phyloP scores from a whole-genome alignment of 139 green algal genomes.

The Tetradesmus obliquus region DNA sequence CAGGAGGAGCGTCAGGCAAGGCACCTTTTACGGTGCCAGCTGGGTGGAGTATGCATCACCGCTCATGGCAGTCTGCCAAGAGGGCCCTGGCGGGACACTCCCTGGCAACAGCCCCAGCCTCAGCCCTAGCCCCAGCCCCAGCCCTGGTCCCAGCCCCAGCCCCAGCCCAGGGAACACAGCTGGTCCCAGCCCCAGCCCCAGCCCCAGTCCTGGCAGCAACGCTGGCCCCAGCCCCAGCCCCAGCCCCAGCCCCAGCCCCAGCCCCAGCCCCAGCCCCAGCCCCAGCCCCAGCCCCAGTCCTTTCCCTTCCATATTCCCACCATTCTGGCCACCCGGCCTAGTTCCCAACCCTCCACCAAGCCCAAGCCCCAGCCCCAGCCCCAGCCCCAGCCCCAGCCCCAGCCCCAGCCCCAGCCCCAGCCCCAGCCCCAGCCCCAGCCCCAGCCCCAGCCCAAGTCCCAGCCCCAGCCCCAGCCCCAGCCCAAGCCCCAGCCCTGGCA shows the following conservation, averaged over 20 bases:
- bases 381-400: background rate
- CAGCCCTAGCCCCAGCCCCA: background rate
- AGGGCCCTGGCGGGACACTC: no score
- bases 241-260: background rate
- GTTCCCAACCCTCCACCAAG: no score
- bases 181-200: background rate
- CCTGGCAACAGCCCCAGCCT: background rate
- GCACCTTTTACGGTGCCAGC: background rate
- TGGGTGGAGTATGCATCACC: background rate
- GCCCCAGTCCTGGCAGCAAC: background rate
- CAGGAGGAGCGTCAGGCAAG: no score
- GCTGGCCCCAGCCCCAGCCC: background rate
- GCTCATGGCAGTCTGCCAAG: background rate
- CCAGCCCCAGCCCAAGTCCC: background rate
- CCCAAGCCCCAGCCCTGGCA: background rate
- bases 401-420: background rate
- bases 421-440: no score
- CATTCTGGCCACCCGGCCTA: no score
- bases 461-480: background rate
- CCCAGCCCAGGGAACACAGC: background rate
- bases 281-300: background rate
- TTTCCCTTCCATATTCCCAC: no score
- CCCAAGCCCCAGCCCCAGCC: no score
- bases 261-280: background rate
- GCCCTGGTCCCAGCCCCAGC: background rate